phyloP scores from a whole-genome alignment of 441 rosid species.

The Rhodomyrtus psidioides region DNA sequence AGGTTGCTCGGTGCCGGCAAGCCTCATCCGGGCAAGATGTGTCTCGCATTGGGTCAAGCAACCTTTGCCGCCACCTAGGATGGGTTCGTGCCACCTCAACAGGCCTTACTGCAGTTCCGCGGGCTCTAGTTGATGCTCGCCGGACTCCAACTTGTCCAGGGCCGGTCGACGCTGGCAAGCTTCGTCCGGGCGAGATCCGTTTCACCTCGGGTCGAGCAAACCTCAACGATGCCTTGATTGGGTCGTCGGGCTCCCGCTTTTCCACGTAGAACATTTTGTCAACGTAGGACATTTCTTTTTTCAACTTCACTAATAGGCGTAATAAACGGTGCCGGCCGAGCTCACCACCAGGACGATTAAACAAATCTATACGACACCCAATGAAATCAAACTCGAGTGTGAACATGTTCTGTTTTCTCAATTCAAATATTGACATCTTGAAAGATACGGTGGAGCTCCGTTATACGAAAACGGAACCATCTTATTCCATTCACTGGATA shows the following conservation, averaged over 20 bases:
- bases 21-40: neutral
- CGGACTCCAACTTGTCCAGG: neutral
- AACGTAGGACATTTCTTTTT: neutral
- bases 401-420: neutral
- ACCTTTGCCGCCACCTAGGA: neutral
- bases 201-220: neutral
- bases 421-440: neutral
- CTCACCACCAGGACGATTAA: neutral
- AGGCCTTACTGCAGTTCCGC: neutral
- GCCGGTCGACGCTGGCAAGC: neutral
- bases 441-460: neutral
- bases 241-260: neutral
- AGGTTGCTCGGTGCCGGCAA: neutral
- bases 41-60: rapidly evolving
- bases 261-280: neutral
- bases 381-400: neutral
- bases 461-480: neutral
- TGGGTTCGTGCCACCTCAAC: neutral
- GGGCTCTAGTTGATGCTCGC: neutral
- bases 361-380: neutral
- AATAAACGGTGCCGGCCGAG: neutral
- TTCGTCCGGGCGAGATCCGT: neutral
- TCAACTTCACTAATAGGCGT: neutral
- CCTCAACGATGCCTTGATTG: neutral
- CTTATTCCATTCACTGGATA: neutral